Evolutionary conservation across 176 grass and related monocot species (phyloP).

Genomic region (Elymus sibiricus): DNA sequence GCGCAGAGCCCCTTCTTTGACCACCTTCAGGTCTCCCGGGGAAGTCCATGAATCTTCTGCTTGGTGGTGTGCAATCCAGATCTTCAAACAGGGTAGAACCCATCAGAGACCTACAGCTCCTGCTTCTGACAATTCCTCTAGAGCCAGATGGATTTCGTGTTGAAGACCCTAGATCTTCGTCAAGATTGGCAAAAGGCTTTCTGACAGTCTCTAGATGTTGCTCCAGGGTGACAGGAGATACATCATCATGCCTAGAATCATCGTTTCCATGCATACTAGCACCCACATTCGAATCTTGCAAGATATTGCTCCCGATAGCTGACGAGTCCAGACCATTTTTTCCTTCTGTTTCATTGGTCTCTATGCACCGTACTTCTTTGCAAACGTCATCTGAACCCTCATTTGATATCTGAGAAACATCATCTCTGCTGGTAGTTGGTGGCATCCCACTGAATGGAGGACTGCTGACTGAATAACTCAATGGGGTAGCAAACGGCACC

Average conservation of each 20-base stretch:
- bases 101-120: constrained; percentile 72
- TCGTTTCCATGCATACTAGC: constrained; percentile 15
- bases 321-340: constrained; percentile 34
- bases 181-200: constrained; percentile 57
- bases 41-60: constrained; percentile 60
- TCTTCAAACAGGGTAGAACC: constrained; percentile 53
- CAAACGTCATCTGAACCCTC: constrained; percentile 80
- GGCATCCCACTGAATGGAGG: constrained; percentile 50
- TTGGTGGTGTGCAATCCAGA: constrained; percentile 62
- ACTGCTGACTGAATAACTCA: constrained; percentile 45
- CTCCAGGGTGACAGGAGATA: constrained; percentile 62
- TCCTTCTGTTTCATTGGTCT: constrained; percentile 47
- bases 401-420: constrained; percentile 31
- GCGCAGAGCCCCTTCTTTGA: constrained; percentile 37
- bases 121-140: constrained; percentile 71
- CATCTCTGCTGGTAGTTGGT: constrained; percentile 34
- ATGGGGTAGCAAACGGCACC: constrained; percentile 6
- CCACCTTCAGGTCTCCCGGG: constrained; percentile 62
- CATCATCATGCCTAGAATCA: constrained; percentile 9
- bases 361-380: constrained; percentile 89
- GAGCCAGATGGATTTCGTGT: constrained; percentile 29
- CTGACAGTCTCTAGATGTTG: constrained; percentile 86
- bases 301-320: constrained; percentile 42
- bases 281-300: constrained; percentile 27
- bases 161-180: constrained; percentile 48